Evolutionary conservation across 306 rosid genomes (phyloP).

Genomic region (Prunus davidiana): DNA sequence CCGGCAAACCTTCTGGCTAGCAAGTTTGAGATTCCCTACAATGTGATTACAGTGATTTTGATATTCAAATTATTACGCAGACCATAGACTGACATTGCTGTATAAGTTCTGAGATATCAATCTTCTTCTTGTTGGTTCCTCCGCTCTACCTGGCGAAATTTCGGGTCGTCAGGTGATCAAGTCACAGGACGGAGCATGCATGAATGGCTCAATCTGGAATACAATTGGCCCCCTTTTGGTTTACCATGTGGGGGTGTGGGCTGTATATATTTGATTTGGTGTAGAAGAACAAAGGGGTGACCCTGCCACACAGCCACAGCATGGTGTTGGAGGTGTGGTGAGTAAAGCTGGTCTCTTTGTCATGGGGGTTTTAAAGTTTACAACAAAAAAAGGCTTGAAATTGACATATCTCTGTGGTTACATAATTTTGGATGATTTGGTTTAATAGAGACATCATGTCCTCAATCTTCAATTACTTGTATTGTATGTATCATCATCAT

Average conservation of each 20-base stretch:
- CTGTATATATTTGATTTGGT: constrained; percentile 64
- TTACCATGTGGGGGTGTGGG: constrained; percentile 27
- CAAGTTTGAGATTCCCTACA: constrained; percentile 3
- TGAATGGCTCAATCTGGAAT: constrained; percentile 32
- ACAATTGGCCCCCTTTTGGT: constrained; percentile 32
- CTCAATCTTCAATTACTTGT: constrained; percentile 19
- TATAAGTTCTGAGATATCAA: constrained; percentile 20
- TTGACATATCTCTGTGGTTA: constrained; percentile 24
- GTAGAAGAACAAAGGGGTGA: constrained; percentile 38
- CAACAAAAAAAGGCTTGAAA: constrained; percentile 21
- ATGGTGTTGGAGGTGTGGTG: constrained; percentile 29
- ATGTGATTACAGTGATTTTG: constrained; percentile 14
- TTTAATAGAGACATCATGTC: constrained; percentile 40
- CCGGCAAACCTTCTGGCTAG: constrained; percentile 54
- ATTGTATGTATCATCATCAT: constrained; percentile 10
- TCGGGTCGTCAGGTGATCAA: constrained; percentile 24
- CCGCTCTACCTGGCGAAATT: not conserved
- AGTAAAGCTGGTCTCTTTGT: constrained; percentile 30
- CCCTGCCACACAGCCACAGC: constrained; percentile 10
- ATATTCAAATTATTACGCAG: constrained; percentile 20
- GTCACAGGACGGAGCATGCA: constrained; percentile 19
- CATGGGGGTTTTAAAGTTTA: constrained; percentile 30
- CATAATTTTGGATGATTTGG: constrained; percentile 32
- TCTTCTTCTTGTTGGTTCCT: constrained; percentile 26
- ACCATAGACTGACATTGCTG: constrained; percentile 9